Conservation (phyloP, 2,329 filamentous ascomycete genomes). For the Xylariaceae sp. region DNA sequence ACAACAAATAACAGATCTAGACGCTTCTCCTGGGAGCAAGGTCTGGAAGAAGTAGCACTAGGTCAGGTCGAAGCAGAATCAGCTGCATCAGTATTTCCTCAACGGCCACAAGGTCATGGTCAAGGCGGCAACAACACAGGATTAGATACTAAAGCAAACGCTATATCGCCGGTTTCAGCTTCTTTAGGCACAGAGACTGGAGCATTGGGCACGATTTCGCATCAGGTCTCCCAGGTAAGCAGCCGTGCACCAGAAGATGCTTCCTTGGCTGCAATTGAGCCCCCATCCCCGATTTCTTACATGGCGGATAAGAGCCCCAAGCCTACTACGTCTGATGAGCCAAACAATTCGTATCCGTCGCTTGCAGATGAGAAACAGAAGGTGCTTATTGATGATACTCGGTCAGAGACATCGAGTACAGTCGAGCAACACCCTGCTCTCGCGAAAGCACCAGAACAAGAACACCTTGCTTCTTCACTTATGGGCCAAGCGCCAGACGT, state of each 20-base stretch:
- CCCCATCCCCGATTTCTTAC: slow-evolving; percentile 52
- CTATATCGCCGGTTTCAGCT: slow-evolving; percentile 9
- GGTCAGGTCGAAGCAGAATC: slow-evolving; percentile 25
- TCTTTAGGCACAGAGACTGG: slow-evolving; percentile 28
- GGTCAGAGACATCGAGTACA: slow-evolving; percentile 42
- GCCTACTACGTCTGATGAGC: slow-evolving; percentile 11
- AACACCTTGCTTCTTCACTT: background rate
- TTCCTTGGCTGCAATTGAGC: slow-evolving; percentile 43
- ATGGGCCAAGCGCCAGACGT: background rate
- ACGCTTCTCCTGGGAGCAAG: slow-evolving; percentile 53
- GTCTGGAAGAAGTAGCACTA: slow-evolving; percentile 31
- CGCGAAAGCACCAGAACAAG: slow-evolving; percentile 1
- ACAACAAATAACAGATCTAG: slow-evolving; percentile 19
- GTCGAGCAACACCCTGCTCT: slow-evolving; percentile 46
- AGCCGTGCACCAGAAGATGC: slow-evolving; percentile 39
- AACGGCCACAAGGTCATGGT: slow-evolving; percentile 1
- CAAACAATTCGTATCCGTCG: slow-evolving; percentile 43
- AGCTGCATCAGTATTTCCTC: slow-evolving; percentile 7
- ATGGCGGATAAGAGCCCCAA: slow-evolving; percentile 38
- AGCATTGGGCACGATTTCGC: slow-evolving; percentile 35
- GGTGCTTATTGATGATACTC: slow-evolving; percentile 36
- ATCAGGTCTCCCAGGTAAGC: slow-evolving; percentile 47
- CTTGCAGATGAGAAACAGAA: slow-evolving; percentile 50
- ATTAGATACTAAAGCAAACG: background rate
- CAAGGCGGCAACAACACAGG: background rate